Conservation (phyloP, 345 rosid genomes). For the Eucalyptus regnans region DNA sequence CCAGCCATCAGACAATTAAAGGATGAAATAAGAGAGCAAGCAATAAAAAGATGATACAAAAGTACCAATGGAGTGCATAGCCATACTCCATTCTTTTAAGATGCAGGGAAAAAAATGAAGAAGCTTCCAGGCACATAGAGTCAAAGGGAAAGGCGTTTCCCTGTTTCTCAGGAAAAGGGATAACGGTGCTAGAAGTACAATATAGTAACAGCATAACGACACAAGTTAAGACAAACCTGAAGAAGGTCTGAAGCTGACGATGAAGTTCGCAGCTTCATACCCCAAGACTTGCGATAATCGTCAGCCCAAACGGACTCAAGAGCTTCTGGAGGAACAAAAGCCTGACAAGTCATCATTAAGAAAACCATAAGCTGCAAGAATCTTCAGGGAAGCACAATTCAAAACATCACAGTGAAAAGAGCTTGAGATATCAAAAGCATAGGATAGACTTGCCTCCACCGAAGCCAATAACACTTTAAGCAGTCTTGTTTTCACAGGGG, state of each 20-base stretch:
- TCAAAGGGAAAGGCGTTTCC: not conserved
- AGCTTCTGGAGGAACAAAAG: slow-evolving; percentile 58
- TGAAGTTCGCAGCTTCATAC: slow-evolving; percentile 44
- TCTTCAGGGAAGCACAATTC: not conserved
- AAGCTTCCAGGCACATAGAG: not conserved
- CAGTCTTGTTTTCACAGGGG: slow-evolving; percentile 46
- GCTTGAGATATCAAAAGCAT: not conserved
- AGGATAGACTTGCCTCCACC: not conserved
- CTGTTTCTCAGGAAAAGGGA: not conserved
- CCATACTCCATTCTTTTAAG: not conserved
- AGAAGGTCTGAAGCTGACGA: slow-evolving; percentile 44
- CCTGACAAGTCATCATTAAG: slow-evolving; percentile 27
- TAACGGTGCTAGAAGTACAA: not conserved
- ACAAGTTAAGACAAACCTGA: slow-evolving; percentile 27
- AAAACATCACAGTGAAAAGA: not conserved
- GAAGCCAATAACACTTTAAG: slow-evolving; percentile 38
- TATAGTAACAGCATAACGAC: not conserved
- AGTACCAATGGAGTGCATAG: not conserved
- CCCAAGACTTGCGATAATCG: slow-evolving; percentile 47
- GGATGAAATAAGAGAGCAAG: not conserved
- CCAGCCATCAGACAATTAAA: not conserved
- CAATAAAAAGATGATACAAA: not conserved
- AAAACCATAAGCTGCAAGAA: not conserved
- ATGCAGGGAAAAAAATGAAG: not conserved
- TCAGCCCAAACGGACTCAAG: slow-evolving; percentile 58